Evolutionary conservation across 352 stramenopile genomes (phyloP), one percentile per base, ranked within the genome.

Genomic region (Phytophthora constricta): DNA sequence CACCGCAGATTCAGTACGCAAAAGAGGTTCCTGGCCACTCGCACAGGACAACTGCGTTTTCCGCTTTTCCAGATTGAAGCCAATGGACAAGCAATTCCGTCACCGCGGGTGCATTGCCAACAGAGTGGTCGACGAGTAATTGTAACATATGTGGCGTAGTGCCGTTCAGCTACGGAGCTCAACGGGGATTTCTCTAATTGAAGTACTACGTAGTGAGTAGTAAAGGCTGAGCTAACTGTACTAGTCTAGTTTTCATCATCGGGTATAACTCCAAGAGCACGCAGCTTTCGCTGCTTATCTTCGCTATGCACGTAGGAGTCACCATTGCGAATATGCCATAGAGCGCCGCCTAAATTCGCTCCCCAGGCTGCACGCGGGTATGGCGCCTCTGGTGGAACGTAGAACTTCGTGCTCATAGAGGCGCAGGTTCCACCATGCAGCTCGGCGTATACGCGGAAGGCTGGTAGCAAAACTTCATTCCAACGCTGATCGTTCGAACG

Each of bases 281-380:
- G 76, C 28, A 95, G 62, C n/a, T 88, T 75, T n/a, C 68, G 68
- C 49, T 82, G 73, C 48, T 93, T 93, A 23, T 90, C 73, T 27
- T 77, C 67, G 51, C 89, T 85, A 50, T 84, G 72, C 5, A 92
- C 74, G 56, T 91, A 95, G 31, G 84, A 92, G 61, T 93, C 83
- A 23, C 84, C 84, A 53, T 93, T 95, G 46, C 86, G 86, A 71
- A 95, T 95, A 61, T 95, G 87, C 87, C 87, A 95, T 28, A 95
- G 56, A 0, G 84, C 81, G 14, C 84, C 84, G 39, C 87, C 87
- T 20, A 95, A 62, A 63, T 95, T 93, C 5, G 89, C 74, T 5
- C 84, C 87, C 84, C 84, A 95, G 1, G 83, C 58, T 43, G 72
- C 62, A 10, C 60, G 62, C 4, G 87, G 87, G 42, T 91, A 95